phyloP scores from a whole-genome alignment of 2,329 filamentous ascomycete genomes.

The Paraphaeosphaeria sporulosa region DNA sequence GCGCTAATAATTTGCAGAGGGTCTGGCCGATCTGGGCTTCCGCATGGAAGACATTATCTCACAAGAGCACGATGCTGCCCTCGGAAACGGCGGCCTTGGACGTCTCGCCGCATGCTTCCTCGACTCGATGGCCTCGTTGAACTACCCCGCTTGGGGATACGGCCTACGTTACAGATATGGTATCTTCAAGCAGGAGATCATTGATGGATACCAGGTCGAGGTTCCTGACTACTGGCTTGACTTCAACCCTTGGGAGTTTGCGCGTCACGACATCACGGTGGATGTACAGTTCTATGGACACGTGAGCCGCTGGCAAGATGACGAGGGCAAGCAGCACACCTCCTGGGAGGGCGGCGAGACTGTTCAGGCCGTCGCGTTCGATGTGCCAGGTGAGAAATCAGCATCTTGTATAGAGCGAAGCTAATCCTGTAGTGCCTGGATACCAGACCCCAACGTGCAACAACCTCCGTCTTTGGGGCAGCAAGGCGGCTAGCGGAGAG shows the following conservation, averaged over 20 bases:
- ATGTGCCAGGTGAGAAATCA: constrained; percentile 64
- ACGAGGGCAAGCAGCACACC: constrained; percentile 75
- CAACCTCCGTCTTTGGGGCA: constrained; percentile 96
- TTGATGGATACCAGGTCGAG: constrained; percentile 97
- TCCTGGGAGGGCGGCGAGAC: constrained; percentile 94
- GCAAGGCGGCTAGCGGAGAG: constrained; percentile 94
- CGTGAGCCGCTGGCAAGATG: constrained; percentile 75
- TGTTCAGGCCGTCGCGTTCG: constrained; percentile 90
- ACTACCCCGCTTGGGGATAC: constrained; percentile 97
- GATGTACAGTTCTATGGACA: constrained; percentile 96
- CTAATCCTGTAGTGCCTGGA: constrained; percentile 73
- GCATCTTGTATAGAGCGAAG: background rate
- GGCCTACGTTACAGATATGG: constrained; percentile 90
- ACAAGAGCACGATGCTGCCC: constrained; percentile 94
- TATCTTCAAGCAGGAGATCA: constrained; percentile 99
- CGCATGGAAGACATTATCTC: constrained; percentile 93
- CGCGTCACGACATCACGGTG: constrained; percentile 91
- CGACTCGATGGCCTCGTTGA: constrained; percentile 91
- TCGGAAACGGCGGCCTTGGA: constrained; percentile 95
- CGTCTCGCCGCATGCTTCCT: constrained; percentile 96
- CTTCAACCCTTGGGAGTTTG: constrained; percentile 99
- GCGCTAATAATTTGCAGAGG: constrained; percentile 64
- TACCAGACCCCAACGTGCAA: constrained; percentile 91
- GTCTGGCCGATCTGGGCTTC: constrained; percentile 89
- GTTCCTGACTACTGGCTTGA: constrained; percentile 99